A percentile compares a stretch with the other conserved stretches of the same genome.
phyloP scores from a whole-genome alignment of 2,329 filamentous ascomycete species.

The Venturia effusa region DNA sequence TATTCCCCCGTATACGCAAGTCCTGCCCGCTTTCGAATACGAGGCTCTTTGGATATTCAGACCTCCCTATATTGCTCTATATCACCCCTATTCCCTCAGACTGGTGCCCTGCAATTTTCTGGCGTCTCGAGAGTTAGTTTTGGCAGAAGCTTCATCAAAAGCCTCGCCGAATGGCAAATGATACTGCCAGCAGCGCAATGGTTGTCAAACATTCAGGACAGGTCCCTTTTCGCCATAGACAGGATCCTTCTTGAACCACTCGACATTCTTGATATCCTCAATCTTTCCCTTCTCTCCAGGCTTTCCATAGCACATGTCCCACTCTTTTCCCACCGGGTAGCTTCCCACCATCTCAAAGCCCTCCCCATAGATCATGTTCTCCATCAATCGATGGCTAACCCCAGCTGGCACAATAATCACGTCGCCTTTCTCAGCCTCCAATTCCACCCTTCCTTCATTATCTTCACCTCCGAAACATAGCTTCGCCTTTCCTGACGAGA shows the following conservation, averaged over 20 bases:
- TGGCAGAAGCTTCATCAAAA: too few species aligned
- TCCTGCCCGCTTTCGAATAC: too few species aligned
- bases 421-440: constrained; percentile 47
- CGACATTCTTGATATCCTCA: constrained; percentile 35
- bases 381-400: constrained; percentile 51
- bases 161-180: too few species aligned
- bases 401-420: constrained; percentile 56
- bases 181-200: background rate
- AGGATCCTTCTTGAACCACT: constrained; percentile 51
- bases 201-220: constrained; percentile 20
- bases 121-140: too few species aligned
- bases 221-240: constrained; percentile 47
- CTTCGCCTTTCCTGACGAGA: constrained; percentile 46
- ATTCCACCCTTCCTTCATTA: constrained; percentile 47
- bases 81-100: too few species aligned
- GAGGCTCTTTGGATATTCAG: too few species aligned
- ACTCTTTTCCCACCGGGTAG: constrained; percentile 47
- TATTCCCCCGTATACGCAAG: too few species aligned
- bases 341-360: constrained; percentile 57
- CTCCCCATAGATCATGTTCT: constrained; percentile 37
- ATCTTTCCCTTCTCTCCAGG: constrained; percentile 44
- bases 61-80: too few species aligned
- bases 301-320: constrained; percentile 64
- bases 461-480: constrained; percentile 57
- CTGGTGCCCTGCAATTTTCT: too few species aligned